These are phyloP conservation scores for Pseudocercospora fuligena DNA, from an alignment of 2,329 filamentous ascomycete genomes.

Conservation along the genomic window DNA sequence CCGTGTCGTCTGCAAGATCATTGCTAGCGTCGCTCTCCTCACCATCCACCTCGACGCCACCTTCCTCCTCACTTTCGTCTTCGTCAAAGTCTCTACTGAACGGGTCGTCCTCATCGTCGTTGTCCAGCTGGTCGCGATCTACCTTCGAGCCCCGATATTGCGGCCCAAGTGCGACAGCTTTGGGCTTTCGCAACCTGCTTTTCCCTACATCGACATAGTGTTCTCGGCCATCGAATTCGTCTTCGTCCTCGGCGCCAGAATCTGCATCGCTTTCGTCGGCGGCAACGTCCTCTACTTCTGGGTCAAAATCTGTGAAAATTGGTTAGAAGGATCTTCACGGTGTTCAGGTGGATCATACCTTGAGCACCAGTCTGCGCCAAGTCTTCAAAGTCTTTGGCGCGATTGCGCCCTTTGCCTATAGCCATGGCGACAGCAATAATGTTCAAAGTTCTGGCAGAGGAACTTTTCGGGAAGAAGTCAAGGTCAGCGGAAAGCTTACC, in stretches of 20 bases:
- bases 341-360: conserved; percentile 29
- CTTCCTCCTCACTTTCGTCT: conserved; percentile 48
- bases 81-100: conserved; percentile 51
- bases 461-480: background rate
- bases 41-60: conserved; percentile 27
- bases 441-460: background rate
- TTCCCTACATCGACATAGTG: conserved; percentile 85
- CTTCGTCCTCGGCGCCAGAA: conserved; percentile 54
- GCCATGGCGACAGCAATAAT: conserved; percentile 30
- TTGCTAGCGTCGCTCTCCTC: conserved; percentile 36
- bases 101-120: conserved; percentile 57
- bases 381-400: conserved; percentile 38
- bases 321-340: conserved; percentile 12
- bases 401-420: conserved; percentile 34
- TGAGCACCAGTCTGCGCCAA: conserved; percentile 35
- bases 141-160: conserved; percentile 80
- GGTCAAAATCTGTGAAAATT: conserved; percentile 72
- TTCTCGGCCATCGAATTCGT: conserved; percentile 70
- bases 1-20: conserved; percentile 45
- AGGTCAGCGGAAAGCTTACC: background rate
- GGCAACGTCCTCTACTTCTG: conserved; percentile 63
- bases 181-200: conserved; percentile 79
- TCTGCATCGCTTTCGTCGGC: conserved; percentile 58
- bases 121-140: conserved; percentile 69
- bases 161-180: conserved; percentile 71